phyloP scores from a whole-genome alignment of 2,329 filamentous ascomycete genomes.

The Fusarium drepaniforme region DNA sequence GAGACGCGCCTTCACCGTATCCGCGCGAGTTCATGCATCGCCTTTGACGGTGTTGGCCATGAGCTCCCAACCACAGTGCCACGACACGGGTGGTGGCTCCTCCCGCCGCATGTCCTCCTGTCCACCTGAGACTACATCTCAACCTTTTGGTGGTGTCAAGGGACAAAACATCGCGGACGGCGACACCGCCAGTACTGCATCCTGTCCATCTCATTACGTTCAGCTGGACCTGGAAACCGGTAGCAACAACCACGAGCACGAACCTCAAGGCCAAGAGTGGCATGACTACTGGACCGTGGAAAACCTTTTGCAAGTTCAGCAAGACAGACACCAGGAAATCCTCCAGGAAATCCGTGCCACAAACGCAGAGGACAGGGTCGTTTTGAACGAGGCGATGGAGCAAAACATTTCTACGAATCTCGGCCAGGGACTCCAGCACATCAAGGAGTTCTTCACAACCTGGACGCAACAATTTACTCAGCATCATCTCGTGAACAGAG shows the following conservation, averaged over 20 bases:
- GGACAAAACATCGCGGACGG: neutral
- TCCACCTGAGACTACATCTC: neutral
- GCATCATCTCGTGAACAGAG: neutral
- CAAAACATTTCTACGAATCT: neutral
- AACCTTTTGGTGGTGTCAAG: neutral
- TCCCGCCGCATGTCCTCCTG: neutral
- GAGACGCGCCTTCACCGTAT: neutral
- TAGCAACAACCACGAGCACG: neutral
- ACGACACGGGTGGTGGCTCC: neutral
- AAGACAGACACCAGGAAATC: neutral
- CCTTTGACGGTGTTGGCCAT: neutral
- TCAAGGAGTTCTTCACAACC: neutral
- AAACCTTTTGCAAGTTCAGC: neutral
- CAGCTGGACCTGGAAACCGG: neutral
- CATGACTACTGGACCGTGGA: neutral
- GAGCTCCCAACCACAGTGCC: neutral
- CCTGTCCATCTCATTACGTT: neutral
- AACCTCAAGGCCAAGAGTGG: neutral
- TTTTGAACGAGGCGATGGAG: neutral
- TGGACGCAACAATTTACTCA: neutral
- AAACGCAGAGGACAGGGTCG: neutral
- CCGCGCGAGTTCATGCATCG: neutral
- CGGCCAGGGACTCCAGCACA: neutral
- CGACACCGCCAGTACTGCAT: neutral
- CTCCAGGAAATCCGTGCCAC: neutral